Conservation (phyloP, 1,284 basidiomycete genomes). For the Phellinidium pouzarii region DNA sequence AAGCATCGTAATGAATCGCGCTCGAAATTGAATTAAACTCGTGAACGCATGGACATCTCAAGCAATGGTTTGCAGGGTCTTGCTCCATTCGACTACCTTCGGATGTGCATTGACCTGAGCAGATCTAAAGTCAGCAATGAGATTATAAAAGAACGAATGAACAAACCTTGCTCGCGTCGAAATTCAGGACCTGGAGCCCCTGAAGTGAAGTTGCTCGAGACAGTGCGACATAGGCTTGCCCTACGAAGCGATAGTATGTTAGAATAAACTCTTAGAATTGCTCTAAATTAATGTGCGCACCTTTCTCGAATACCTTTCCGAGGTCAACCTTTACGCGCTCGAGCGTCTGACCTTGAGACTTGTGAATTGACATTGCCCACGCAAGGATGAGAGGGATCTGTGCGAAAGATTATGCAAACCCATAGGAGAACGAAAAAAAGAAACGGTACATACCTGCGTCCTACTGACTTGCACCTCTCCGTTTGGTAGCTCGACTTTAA, state of each 20-base stretch:
- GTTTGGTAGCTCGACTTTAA: slow-evolving; percentile 80
- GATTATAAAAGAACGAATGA: neutral
- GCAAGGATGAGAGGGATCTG: slow-evolving; percentile 80
- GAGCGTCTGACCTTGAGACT: slow-evolving; percentile 87
- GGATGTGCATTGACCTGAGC: slow-evolving; percentile 33
- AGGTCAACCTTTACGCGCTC: slow-evolving; percentile 82
- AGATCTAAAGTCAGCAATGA: neutral
- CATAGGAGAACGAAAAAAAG: slow-evolving; percentile 21
- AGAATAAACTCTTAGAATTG: slow-evolving; percentile 1
- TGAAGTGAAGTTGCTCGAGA: slow-evolving; percentile 91
- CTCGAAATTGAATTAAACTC: neutral
- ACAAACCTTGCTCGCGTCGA: slow-evolving; percentile 68
- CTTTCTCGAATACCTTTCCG: slow-evolving; percentile 83
- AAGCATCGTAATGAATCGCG: neutral
- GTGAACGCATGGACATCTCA: neutral
- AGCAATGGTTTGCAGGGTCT: slow-evolving; percentile 25
- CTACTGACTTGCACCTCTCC: slow-evolving; percentile 74
- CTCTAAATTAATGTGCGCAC: slow-evolving; percentile 31
- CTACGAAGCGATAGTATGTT: slow-evolving; percentile 29
- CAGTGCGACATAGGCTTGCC: slow-evolving; percentile 93
- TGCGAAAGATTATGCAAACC: slow-evolving; percentile 1
- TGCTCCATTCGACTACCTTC: slow-evolving; percentile 34
- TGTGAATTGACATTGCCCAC: slow-evolving; percentile 95
- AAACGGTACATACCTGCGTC: slow-evolving; percentile 52
- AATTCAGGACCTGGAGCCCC: slow-evolving; percentile 86